phyloP scores from a whole-genome alignment of 176 grass and related monocot species.

The Calamus simplicifolius region DNA sequence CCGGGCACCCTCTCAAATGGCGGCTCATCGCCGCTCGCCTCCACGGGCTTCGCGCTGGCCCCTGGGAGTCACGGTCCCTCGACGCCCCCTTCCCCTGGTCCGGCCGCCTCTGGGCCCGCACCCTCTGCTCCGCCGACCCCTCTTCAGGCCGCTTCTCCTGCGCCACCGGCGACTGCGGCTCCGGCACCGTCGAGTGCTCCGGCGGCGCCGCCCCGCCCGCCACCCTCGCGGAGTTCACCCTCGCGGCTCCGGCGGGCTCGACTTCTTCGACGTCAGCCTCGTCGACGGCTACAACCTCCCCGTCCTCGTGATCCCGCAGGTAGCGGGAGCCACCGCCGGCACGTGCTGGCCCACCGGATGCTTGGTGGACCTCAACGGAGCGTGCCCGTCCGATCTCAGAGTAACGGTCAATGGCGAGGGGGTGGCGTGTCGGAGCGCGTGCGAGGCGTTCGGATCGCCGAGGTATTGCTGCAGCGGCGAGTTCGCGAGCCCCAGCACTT shows the following conservation, averaged over 20 bases:
- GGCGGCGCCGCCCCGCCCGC: slow-evolving; percentile 40
- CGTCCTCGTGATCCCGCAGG: slow-evolving; percentile 22
- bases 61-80: slow-evolving; percentile 44
- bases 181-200: slow-evolving; percentile 43
- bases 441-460: slow-evolving; percentile 43
- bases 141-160: slow-evolving; percentile 26
- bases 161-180: slow-evolving; percentile 57
- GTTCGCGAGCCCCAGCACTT: slow-evolving; percentile 30
- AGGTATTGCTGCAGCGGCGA: slow-evolving; percentile 69
- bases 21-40: slow-evolving; percentile 31
- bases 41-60: slow-evolving; percentile 54
- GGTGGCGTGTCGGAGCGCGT: slow-evolving; percentile 77
- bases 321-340: not conserved
- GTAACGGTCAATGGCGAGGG: slow-evolving; percentile 16
- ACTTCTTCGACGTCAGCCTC: slow-evolving; percentile 37
- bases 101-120: slow-evolving; percentile 59
- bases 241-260: slow-evolving; percentile 28
- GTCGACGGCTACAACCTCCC: slow-evolving; percentile 31
- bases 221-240: slow-evolving; percentile 65
- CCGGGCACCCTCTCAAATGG: slow-evolving; percentile 50
- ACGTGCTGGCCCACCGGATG: slow-evolving; percentile 42
- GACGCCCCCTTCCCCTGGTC: slow-evolving; percentile 40
- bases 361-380: slow-evolving; percentile 38
- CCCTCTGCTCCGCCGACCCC: slow-evolving; percentile 34
- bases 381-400: slow-evolving; percentile 44